Percentiles rank a stretch among this genome's conserved stretches.
phyloP scores from a whole-genome alignment of 768 basidiomycete species.

The Phanerochaete sordida region DNA sequence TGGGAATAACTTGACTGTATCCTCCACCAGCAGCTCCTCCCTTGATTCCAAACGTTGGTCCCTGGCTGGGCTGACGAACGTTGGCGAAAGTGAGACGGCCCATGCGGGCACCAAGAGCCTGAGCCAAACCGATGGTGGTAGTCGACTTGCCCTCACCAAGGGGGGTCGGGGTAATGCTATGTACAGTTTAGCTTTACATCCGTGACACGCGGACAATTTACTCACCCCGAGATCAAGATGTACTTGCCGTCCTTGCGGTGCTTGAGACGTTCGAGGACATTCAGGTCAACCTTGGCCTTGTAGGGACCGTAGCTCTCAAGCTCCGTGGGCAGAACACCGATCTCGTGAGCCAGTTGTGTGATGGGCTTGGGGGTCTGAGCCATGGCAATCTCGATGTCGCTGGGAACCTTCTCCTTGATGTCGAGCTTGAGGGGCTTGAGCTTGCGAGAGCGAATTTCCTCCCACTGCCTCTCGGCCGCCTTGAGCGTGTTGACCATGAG shows the following conservation, averaged over 20 bases:
- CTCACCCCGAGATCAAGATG: constrained; percentile 87
- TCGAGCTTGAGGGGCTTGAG: constrained; percentile 78
- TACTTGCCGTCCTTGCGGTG: constrained; percentile 94
- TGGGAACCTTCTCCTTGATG: constrained; percentile 84
- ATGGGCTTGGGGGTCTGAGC: constrained; percentile 93
- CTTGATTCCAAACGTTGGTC: constrained; percentile 98
- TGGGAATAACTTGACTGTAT: constrained; percentile 98
- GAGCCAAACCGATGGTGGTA: constrained; percentile 94
- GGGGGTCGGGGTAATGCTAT: constrained; percentile 91
- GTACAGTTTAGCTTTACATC: neutral
- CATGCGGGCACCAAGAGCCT: constrained; percentile 93
- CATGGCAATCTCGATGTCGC: constrained; percentile 94
- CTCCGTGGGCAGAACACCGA: constrained; percentile 83
- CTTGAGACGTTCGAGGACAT: constrained; percentile 76
- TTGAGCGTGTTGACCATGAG: constrained; percentile 93
- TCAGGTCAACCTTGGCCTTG: constrained; percentile 96
- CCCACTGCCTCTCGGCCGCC: constrained; percentile 81
- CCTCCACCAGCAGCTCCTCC: constrained; percentile 98
- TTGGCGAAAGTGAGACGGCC: constrained; percentile 93
- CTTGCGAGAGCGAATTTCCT: constrained; percentile 59
- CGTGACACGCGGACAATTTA: neutral
- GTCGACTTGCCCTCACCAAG: constrained; percentile 98
- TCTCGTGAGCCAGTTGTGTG: constrained; percentile 78
- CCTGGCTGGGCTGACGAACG: constrained; percentile 97
- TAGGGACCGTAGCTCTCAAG: constrained; percentile 92